Evolutionary conservation across 495 filamentous ascomycete species (phyloP).

Genomic region (Daldinia loculata): DNA sequence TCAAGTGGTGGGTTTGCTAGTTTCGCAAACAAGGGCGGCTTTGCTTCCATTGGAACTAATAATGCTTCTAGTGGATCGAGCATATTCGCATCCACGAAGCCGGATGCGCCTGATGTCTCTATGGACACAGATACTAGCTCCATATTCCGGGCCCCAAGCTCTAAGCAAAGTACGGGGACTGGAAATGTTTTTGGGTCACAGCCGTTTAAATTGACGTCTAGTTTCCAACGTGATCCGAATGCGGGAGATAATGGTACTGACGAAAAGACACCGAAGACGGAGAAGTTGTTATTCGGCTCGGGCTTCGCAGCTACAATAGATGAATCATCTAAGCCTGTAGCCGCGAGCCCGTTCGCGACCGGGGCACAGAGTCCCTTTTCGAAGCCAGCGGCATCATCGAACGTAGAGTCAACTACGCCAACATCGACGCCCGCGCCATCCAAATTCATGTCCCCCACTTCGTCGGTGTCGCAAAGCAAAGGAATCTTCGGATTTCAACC

Average conservation of each 20-base stretch:
- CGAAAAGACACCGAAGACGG: slow-evolving; percentile 46
- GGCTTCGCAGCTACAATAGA: slow-evolving; percentile 64
- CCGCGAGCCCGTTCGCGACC: slow-evolving; percentile 23
- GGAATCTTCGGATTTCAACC: slow-evolving; percentile 38
- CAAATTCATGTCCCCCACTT: slow-evolving; percentile 49
- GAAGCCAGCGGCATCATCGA: slow-evolving; percentile 41
- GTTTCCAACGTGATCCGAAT: slow-evolving; percentile 79
- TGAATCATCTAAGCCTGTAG: slow-evolving; percentile 52
- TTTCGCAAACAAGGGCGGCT: slow-evolving; percentile 67
- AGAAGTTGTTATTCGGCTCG: slow-evolving; percentile 63
- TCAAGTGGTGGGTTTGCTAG: slow-evolving; percentile 63
- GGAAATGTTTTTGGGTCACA: slow-evolving; percentile 62
- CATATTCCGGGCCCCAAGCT: slow-evolving; percentile 54
- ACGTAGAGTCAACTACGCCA: slow-evolving; percentile 65
- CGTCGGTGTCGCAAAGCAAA: slow-evolving; percentile 22
- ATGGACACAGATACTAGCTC: slow-evolving; percentile 51
- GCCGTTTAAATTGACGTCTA: slow-evolving; percentile 77
- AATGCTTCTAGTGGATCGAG: slow-evolving; percentile 46
- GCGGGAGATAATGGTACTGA: slow-evolving; percentile 67
- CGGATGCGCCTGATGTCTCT: slow-evolving; percentile 48
- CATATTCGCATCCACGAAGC: slow-evolving; percentile 61
- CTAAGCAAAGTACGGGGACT: slow-evolving; percentile 51
- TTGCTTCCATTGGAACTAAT: slow-evolving; percentile 56
- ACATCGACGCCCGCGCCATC: slow-evolving; percentile 60
- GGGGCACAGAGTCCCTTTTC: slow-evolving; percentile 43